phyloP scores from a whole-genome alignment of 1,139 yeast species.

The Diutina catenulata region DNA sequence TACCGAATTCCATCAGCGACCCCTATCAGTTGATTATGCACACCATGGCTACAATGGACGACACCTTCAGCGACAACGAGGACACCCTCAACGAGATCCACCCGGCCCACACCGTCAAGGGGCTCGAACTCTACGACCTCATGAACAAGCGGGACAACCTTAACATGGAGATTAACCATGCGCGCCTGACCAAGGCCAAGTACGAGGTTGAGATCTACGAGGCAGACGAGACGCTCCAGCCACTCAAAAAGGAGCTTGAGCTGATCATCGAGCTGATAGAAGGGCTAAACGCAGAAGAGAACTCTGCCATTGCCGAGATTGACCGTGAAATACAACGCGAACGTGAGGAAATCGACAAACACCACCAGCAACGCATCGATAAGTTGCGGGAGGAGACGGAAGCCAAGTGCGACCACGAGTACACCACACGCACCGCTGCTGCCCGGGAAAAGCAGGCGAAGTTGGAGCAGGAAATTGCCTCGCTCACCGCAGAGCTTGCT shows the following conservation, averaged over 20 bases:
- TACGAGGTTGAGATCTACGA: neutral
- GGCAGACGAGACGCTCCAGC: neutral
- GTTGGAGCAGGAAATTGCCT: constrained; percentile 10
- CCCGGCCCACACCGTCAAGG: too few relatives aligned
- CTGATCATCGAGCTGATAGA: constrained; percentile 15
- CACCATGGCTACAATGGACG: constrained; percentile 3
- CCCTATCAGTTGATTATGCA: neutral
- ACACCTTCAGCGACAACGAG: constrained; percentile 1
- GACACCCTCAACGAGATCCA: constrained; percentile 1
- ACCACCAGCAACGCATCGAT: too few relatives aligned
- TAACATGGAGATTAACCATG: neutral
- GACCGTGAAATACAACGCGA: constrained; percentile 18
- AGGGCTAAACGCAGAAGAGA: constrained; percentile 18
- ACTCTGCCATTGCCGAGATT: neutral
- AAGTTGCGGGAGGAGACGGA: constrained; percentile 24
- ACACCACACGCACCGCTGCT: constrained; percentile 17
- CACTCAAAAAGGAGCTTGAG: neutral
- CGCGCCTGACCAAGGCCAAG: too few relatives aligned
- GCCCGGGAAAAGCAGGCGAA: constrained; percentile 15
- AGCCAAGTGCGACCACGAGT: constrained; percentile 22
- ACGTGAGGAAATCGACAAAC: constrained; percentile 22
- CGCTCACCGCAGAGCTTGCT: constrained; percentile 10
- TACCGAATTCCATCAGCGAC: neutral
- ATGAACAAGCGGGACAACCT: neutral
- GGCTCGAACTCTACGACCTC: too few relatives aligned